Evolutionary conservation across 208 protist genomes (phyloP).

Genomic region (Vickermania spadyakhi): DNA sequence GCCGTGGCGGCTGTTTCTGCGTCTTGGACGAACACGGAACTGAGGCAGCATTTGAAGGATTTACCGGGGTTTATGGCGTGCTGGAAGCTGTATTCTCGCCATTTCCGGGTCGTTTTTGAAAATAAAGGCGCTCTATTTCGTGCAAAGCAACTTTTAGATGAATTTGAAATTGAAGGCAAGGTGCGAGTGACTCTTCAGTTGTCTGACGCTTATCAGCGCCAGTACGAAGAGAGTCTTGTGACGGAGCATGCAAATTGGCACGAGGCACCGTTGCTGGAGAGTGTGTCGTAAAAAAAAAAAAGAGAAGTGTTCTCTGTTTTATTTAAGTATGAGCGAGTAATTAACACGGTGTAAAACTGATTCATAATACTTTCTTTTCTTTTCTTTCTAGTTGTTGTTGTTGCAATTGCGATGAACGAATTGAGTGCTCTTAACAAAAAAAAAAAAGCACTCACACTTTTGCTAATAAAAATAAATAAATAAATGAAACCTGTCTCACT

Average conservation of each 20-base stretch:
- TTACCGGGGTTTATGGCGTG: slow-evolving; percentile 64
- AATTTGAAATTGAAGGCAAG: slow-evolving; percentile 56
- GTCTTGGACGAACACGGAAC: slow-evolving; percentile 19
- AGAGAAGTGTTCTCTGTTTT: too few relatives aligned
- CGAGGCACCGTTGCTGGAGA: too few relatives aligned
- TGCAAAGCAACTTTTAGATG: slow-evolving; percentile 75
- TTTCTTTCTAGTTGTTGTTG: too few relatives aligned
- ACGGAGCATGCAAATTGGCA: slow-evolving; percentile 15
- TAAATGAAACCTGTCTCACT: too few relatives aligned
- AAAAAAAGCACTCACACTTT: too few relatives aligned
- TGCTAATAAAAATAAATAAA: too few relatives aligned
- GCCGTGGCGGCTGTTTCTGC: slow-evolving; percentile 38
- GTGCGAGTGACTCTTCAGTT: slow-evolving; percentile 58
- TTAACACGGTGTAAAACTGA: too few relatives aligned
- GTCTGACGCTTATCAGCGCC: slow-evolving; percentile 26
- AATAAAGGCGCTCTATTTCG: slow-evolving; percentile 50
- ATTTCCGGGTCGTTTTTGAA: slow-evolving; percentile 66
- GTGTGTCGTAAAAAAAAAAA: too few relatives aligned
- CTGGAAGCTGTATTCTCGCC: slow-evolving; percentile 39
- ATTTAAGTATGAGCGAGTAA: too few relatives aligned
- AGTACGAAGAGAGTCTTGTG: slow-evolving; percentile 28
- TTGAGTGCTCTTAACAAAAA: too few relatives aligned
- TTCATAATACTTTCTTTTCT: too few relatives aligned
- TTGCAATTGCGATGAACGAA: too few relatives aligned
- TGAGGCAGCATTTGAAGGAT: slow-evolving; percentile 34